Evolutionary conservation across 495 filamentous ascomycete genomes (phyloP), one percentile per base, ranked within the genome.

Genomic region (Penicillium parvum): DNA sequence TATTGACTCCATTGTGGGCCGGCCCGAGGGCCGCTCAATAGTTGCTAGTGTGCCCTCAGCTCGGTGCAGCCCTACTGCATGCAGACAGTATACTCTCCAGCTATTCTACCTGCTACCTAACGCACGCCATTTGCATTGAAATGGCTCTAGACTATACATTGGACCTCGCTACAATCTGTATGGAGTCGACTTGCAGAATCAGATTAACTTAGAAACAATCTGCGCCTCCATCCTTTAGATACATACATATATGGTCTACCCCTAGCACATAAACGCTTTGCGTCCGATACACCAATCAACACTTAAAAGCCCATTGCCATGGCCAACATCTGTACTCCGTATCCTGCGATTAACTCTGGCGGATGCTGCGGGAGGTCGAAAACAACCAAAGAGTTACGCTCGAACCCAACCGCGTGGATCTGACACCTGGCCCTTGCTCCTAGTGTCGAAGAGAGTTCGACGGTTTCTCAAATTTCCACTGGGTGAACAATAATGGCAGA

Each of bases 341-440:
- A 32, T 23, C n/a, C 23, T 32, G 41, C 44, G 28, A 46, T 45
- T 38, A 21, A 20, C 47, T 34, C 45, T 46, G 16, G 32, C 37
- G 49, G 40, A 21, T 50, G 41, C 37, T 48, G 47, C 40, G 51
- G 36, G 21, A 32, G n/a, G 16, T 9, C 25, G 33, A 52, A 51
- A 52, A 30, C 22, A 40, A n/a, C n/a, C 12, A 30, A 30, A 21
- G 2, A 7, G 7, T n/a, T 28, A 14, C 39, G 30, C 52, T 32
- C 37, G 46, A 35, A 39, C 45, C 27, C 32, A 34, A 7, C 34
- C 51, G 51, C 55, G 52, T 58, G 51, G 50, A 34, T 23, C 36
- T 52, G 55, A 55, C 51, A 58, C 47, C 17, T 49, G 55, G 47
- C 26, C 50, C 50, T 51, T 57, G 50, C 54, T 29, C 34, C 22